A percentile compares a stretch with the other conserved stretches of the same genome.
Evolutionary conservation across 192 early-diverging fungal genomes (phyloP).

Genomic region (Backusella mclennaniae): DNA sequence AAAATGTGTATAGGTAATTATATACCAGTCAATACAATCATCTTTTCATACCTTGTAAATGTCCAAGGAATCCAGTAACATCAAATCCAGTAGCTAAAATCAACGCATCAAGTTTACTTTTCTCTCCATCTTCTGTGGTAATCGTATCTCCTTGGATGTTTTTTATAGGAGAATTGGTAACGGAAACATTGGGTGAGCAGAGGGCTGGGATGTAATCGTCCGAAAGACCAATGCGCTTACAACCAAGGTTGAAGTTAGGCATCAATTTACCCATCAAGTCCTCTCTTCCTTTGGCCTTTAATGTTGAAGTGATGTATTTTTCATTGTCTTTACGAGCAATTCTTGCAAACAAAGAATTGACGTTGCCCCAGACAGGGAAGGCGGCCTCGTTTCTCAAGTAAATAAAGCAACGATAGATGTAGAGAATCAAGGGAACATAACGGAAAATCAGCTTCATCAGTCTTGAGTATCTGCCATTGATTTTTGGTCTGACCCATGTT

Average conservation of each 20-base stretch:
- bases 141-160: slow-evolving; percentile 29
- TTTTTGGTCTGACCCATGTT: slow-evolving; percentile 41
- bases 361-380: not conserved
- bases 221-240: slow-evolving; percentile 38
- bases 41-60: not conserved
- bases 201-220: slow-evolving; percentile 7
- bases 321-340: not conserved
- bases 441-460: slow-evolving; percentile 39
- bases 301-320: not conserved
- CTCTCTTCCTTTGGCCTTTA: slow-evolving; percentile 22
- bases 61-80: not conserved
- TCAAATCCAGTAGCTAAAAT: slow-evolving; percentile 43
- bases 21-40: not conserved
- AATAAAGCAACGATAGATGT: slow-evolving; percentile 19
- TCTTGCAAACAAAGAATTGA: not conserved
- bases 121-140: slow-evolving; percentile 32
- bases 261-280: slow-evolving; percentile 31
- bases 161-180: slow-evolving; percentile 26
- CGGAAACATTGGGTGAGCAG: slow-evolving; percentile 21
- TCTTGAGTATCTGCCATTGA: slow-evolving; percentile 31
- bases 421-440: slow-evolving; percentile 41
- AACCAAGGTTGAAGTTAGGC: slow-evolving; percentile 35
- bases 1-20: not conserved
- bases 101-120: slow-evolving; percentile 35
- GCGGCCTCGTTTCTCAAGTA: not conserved